These are phyloP conservation scores for Cladosporium sp. DNA, from an alignment of 2,329 filamentous ascomycete species.

Conservation along the genomic window DNA sequence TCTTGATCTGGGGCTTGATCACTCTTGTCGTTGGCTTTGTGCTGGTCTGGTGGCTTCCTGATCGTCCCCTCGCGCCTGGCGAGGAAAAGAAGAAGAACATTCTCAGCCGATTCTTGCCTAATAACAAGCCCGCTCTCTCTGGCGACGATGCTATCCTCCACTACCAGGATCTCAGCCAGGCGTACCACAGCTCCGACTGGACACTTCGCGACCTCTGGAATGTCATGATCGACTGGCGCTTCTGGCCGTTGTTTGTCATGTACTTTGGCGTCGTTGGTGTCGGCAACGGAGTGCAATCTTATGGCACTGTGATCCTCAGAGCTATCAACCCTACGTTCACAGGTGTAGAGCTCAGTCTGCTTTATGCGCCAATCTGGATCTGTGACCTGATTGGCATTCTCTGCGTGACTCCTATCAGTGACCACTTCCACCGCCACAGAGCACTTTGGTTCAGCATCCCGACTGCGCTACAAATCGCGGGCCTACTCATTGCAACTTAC, in stretches of 20 bases:
- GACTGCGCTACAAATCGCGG: conserved; percentile 75
- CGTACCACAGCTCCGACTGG: conserved; percentile 77
- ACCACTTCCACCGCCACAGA: conserved; percentile 79
- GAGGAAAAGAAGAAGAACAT: conserved; percentile 53
- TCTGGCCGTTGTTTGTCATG: conserved; percentile 86
- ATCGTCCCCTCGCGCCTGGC: conserved; percentile 76
- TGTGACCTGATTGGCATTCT: conserved; percentile 80
- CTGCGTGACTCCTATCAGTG: conserved; percentile 79
- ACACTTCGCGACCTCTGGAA: conserved; percentile 65
- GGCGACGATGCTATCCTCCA: conserved; percentile 79
- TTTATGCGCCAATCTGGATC: conserved; percentile 92
- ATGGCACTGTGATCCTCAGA: conserved; percentile 82
- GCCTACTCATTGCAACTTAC: conserved; percentile 78
- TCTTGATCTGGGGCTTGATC: conserved; percentile 79
- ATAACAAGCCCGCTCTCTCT: conserved; percentile 67
- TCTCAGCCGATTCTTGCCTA: conserved; percentile 66
- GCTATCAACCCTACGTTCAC: conserved; percentile 73
- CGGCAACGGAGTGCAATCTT: conserved; percentile 85
- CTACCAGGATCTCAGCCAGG: conserved; percentile 77
- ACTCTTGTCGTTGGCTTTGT: conserved; percentile 69
- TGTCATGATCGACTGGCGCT: conserved; percentile 80
- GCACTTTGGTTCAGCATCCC: conserved; percentile 79
- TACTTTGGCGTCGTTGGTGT: conserved; percentile 94
- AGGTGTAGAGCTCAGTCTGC: conserved; percentile 72
- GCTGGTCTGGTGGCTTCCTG: conserved; percentile 88